These are phyloP conservation scores for Acer negundo DNA, from an alignment of 345 rosid species.

Conservation along the genomic window DNA sequence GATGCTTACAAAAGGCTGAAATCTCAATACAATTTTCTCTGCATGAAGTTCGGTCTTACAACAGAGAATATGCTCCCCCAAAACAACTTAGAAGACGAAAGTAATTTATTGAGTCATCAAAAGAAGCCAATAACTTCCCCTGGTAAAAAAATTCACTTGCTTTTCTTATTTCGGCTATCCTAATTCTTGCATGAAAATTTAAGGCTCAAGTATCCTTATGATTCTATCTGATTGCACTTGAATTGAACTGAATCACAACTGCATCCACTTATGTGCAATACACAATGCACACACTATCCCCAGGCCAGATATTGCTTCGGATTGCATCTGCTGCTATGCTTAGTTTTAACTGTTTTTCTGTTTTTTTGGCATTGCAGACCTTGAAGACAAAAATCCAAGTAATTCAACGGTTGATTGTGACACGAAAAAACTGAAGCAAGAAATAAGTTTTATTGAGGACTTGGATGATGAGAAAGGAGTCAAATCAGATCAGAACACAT, in stretches of 20 bases:
- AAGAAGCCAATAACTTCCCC: conserved; percentile 34
- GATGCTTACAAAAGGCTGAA: conserved; percentile 59
- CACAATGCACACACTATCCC: not conserved
- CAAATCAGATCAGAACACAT: conserved; percentile 41
- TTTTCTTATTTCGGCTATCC: conserved; percentile 1
- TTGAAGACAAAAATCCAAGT: conserved; percentile 27
- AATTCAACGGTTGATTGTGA: conserved; percentile 25
- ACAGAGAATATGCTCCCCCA: conserved; percentile 39
- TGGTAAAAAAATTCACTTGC: conserved; percentile 36
- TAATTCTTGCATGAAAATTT: not conserved
- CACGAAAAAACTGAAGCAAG: conserved; percentile 40
- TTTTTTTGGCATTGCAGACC: conserved; percentile 32
- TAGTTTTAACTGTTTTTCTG: conserved; percentile 15
- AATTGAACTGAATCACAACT: not conserved
- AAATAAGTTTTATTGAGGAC: conserved; percentile 27
- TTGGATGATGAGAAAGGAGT: conserved; percentile 35
- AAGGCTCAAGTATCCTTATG: conserved; percentile 4
- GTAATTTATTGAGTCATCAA: conserved; percentile 32
- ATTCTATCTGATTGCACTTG: not conserved
- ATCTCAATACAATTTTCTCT: conserved; percentile 67
- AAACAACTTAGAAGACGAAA: conserved; percentile 39
- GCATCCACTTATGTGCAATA: not conserved
- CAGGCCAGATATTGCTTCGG: conserved; percentile 13
- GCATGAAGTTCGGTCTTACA: conserved; percentile 49
- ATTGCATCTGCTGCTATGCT: conserved; percentile 8